Evolutionary conservation across 768 basidiomycete genomes (phyloP).

Genomic region (Tylopilus sp.): DNA sequence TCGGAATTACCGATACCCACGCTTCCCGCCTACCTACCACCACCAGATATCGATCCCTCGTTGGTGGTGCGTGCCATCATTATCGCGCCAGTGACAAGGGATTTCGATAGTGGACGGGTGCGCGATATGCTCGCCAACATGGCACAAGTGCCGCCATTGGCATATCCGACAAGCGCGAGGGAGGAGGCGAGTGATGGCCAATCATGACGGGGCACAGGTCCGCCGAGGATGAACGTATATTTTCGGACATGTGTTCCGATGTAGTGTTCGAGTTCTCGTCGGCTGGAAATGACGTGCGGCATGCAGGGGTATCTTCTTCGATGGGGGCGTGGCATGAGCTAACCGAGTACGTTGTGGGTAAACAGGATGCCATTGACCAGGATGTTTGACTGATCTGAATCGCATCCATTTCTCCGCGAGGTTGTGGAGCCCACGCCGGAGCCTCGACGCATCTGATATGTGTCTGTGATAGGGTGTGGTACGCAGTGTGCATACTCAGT

Average conservation of each 20-base stretch:
- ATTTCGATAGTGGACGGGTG: conserved; percentile 38
- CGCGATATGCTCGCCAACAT: conserved; percentile 22
- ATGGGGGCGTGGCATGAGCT: conserved; percentile 19
- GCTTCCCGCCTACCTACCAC: conserved; percentile 38
- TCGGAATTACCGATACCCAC: conserved; percentile 38
- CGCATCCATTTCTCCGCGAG: conserved; percentile 20
- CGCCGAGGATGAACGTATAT: conserved; percentile 1
- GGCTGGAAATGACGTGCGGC: conserved; percentile 18
- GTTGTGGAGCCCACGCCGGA: conserved; percentile 29
- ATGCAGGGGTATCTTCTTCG: conserved; percentile 10
- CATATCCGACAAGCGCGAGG: conserved; percentile 20
- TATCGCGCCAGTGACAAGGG: conserved; percentile 40
- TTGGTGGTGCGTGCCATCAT: conserved; percentile 55
- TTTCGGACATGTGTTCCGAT: conserved; percentile 20
- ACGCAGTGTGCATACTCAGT: conserved; percentile 3
- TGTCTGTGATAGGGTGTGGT: conserved; percentile 19
- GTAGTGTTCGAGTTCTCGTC: conserved; percentile 3
- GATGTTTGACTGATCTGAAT: conserved; percentile 12
- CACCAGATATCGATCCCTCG: conserved; percentile 39
- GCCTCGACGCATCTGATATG: conserved; percentile 24
- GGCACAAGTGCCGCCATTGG: conserved; percentile 16
- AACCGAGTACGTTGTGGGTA: conserved; percentile 30
- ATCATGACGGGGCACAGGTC: conserved; percentile 1
- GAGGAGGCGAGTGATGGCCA: background rate
- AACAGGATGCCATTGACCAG: conserved; percentile 6